Evolutionary conservation across 495 filamentous ascomycete genomes (phyloP).

Genomic region (Aspergillus biplanus): DNA sequence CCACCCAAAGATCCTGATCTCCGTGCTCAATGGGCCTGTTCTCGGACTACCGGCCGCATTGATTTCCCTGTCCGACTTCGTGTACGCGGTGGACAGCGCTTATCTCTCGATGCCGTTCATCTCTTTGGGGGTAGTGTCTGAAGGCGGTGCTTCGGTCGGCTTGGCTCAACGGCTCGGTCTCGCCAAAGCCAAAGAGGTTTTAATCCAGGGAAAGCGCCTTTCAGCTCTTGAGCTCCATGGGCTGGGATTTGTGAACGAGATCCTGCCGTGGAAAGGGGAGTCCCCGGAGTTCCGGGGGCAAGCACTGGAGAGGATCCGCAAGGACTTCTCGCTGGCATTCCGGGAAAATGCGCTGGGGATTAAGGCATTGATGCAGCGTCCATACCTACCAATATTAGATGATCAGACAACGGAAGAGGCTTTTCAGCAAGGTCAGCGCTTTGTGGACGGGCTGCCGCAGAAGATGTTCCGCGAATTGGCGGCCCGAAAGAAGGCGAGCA

Average conservation of each 20-base stretch:
- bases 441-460: neutral
- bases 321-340: neutral
- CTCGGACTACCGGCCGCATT: constrained; percentile 18
- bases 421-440: neutral
- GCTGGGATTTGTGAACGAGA: constrained; percentile 17
- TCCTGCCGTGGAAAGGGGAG: constrained; percentile 7
- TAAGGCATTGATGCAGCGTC: neutral
- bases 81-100: constrained; percentile 7
- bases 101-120: constrained; percentile 18
- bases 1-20: constrained; percentile 19
- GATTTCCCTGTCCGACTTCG: constrained; percentile 19
- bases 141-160: constrained; percentile 17
- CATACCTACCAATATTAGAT: neutral
- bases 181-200: constrained; percentile 18
- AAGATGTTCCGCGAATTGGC: neutral
- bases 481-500: neutral
- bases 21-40: constrained; percentile 18
- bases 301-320: neutral
- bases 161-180: constrained; percentile 13
- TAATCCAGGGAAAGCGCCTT: constrained; percentile 10
- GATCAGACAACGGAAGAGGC: neutral
- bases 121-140: constrained; percentile 16
- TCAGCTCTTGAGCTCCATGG: constrained; percentile 2
- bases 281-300: neutral
- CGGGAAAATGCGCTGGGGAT: neutral